phyloP scores from a whole-genome alignment of 148 eudicot genomes.

The Chenopodium suecicum region DNA sequence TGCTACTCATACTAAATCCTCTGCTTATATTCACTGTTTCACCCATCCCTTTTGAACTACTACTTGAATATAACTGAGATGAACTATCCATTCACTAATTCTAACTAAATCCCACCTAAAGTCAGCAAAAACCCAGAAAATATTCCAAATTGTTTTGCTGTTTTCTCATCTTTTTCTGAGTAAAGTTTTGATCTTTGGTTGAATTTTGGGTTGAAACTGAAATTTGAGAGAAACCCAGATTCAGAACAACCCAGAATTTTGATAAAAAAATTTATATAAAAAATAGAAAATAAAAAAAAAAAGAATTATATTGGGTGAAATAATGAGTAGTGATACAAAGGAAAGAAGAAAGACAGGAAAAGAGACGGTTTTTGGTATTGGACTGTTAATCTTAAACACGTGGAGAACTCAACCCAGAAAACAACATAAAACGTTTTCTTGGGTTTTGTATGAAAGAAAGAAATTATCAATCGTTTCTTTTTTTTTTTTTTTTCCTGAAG shows the following conservation, averaged over 20 bases:
- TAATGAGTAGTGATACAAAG: not conserved
- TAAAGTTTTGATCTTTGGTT: slow-evolving; percentile 29
- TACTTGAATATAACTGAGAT: slow-evolving; percentile 24
- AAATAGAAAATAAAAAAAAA: too few species aligned
- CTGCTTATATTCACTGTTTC: slow-evolving; percentile 25
- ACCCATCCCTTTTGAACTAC: slow-evolving; percentile 28
- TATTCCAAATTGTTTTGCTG: not conserved
- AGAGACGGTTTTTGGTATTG: slow-evolving; percentile 6
- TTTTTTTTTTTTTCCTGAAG: not conserved
- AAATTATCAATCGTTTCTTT: not conserved
- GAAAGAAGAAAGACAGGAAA: not conserved
- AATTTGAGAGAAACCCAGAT: slow-evolving; percentile 18
- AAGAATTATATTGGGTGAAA: slow-evolving; percentile 8
- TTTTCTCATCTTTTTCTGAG: slow-evolving; percentile 28
- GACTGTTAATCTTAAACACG: slow-evolving; percentile 18
- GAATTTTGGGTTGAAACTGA: slow-evolving; percentile 15
- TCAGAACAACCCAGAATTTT: slow-evolving; percentile 6
- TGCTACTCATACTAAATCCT: slow-evolving; percentile 14
- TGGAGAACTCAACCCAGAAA: slow-evolving; percentile 10
- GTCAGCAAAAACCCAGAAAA: not conserved
- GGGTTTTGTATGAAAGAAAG: slow-evolving; percentile 13
- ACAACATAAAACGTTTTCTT: slow-evolving; percentile 21
- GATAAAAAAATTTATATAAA: too few species aligned
- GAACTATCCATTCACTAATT: slow-evolving; percentile 29
- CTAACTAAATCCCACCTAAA: slow-evolving; percentile 6